Evolutionary conservation across 345 rosid genomes (phyloP), one percentile per base, ranked within the genome.

Genomic region (Acer yangbiense): DNA sequence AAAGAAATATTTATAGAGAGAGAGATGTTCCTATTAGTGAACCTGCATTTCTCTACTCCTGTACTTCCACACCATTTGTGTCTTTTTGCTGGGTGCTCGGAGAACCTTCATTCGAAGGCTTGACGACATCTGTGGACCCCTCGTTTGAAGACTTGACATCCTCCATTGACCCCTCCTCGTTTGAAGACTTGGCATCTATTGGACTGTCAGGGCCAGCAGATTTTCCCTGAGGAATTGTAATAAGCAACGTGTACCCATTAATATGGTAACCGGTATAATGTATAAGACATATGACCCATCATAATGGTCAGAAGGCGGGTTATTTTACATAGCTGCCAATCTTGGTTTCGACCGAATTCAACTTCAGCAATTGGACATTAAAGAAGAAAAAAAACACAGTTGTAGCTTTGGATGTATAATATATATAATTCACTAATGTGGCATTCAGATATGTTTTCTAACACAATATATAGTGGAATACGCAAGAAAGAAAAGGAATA

Each of bases 111-210:
- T 76, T 55, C 9, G 88, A 64, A 44, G 88, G 71, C 85, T 91
- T 94, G 80, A 63, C 92, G 80, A 63, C 93, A 32, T 88, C 87
- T 41, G 58, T 78, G 8, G 77, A 73, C 70, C 74, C 87, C 75
- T 55, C 17, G 3, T 16, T 10, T 10, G 89, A 70, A 46, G 90
- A 70, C 83, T 91, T 95, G 80, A 64, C 91, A 29, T 88, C 87
- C 35, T 88, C 87, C 41, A 48, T 79, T 11, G 80, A 76, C 72
- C 67, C 86, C 48, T 29, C 86, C 48, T 29, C 9, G 4, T 9
- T 10, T 5, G 89, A 70, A 41, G 90, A 72, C 83, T 91, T 95
- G 79, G 63, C 91, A 27, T 88, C 87, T 39, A 46, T 80, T 16
- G 79, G 78, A 72, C 67, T 85, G 5, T 87, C 90, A 20, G 16